phyloP scores from a whole-genome alignment of 2,329 filamentous ascomycete genomes.

The Aureobasidium sp. region DNA sequence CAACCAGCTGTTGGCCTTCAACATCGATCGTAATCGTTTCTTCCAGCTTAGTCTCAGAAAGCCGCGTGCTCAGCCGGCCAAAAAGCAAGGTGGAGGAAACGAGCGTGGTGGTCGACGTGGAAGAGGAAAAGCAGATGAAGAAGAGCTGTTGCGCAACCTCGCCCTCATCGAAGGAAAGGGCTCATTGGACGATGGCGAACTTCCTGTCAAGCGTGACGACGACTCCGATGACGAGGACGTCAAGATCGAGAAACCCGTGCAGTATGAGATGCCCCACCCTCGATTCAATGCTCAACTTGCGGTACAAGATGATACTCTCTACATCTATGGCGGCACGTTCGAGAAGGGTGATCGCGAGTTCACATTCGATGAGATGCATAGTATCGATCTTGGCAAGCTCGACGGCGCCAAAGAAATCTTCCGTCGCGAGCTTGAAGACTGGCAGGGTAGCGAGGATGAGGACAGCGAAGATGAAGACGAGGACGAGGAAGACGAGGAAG shows the following conservation, averaged over 20 bases:
- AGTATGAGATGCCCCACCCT: conserved; percentile 78
- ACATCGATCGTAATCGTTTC: conserved; percentile 89
- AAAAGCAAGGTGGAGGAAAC: conserved; percentile 44
- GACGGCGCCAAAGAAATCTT: conserved; percentile 92
- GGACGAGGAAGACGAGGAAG: conserved; percentile 45
- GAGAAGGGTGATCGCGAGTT: conserved; percentile 96
- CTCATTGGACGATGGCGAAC: conserved; percentile 34
- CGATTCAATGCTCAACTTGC: conserved; percentile 87
- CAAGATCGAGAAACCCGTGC: conserved; percentile 45
- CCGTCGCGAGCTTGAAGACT: conserved; percentile 75
- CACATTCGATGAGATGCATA: conserved; percentile 91
- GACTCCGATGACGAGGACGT: conserved; percentile 46
- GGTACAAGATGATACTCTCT: conserved; percentile 85
- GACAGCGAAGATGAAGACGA: conserved; percentile 40
- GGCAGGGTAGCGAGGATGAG: conserved; percentile 50
- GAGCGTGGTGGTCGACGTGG: conserved; percentile 55
- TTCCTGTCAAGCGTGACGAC: conserved; percentile 19
- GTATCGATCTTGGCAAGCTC: conserved; percentile 86
- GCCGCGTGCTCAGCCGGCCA: conserved; percentile 58
- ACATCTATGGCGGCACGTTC: conserved; percentile 90
- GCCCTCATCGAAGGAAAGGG: conserved; percentile 73
- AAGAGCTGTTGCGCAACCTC: conserved; percentile 79
- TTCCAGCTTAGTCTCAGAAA: conserved; percentile 75
- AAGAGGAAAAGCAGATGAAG: conserved; percentile 82
- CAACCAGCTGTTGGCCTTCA: conserved; percentile 85